Percentiles rank a stretch among this genome's conserved stretches.
phyloP scores from a whole-genome alignment of 805 yeast genomes.

The Candida chauliodis region DNA sequence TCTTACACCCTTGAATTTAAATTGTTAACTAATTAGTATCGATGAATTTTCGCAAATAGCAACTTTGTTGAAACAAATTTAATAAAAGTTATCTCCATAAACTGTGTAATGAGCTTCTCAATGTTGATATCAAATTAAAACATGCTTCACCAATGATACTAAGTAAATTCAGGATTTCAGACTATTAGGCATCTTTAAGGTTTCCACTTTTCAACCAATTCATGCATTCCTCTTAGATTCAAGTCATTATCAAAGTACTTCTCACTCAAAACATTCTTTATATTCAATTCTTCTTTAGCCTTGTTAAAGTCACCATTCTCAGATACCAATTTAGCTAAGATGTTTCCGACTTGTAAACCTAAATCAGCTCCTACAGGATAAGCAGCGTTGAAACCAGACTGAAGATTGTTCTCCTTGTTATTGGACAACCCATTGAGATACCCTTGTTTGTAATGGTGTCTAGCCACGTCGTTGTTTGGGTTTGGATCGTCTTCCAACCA shows the following conservation, averaged over 20 bases:
- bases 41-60: too few species aligned
- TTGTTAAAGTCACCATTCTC: constrained; percentile 19
- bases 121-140: too few species aligned
- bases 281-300: constrained; percentile 54
- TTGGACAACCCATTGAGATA: constrained; percentile 74
- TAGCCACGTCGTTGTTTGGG: constrained; percentile 35
- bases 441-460: constrained; percentile 75
- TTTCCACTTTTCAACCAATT: constrained; percentile 45
- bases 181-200: too few species aligned
- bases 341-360: constrained; percentile 63
- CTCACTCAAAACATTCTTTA: constrained; percentile 53
- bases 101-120: too few species aligned
- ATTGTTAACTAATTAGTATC: too few species aligned
- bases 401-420: constrained; percentile 68
- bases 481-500: constrained; percentile 28
- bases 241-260: constrained; percentile 52
- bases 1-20: too few species aligned
- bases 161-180: too few species aligned
- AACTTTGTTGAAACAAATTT: too few species aligned
- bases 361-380: constrained; percentile 71
- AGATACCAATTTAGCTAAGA: constrained; percentile 48
- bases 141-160: too few species aligned
- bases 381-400: constrained; percentile 77
- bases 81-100: too few species aligned
- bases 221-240: constrained; percentile 25